Evolutionary conservation across 306 rosid genomes (phyloP).

Genomic region (Rosa persica): DNA sequence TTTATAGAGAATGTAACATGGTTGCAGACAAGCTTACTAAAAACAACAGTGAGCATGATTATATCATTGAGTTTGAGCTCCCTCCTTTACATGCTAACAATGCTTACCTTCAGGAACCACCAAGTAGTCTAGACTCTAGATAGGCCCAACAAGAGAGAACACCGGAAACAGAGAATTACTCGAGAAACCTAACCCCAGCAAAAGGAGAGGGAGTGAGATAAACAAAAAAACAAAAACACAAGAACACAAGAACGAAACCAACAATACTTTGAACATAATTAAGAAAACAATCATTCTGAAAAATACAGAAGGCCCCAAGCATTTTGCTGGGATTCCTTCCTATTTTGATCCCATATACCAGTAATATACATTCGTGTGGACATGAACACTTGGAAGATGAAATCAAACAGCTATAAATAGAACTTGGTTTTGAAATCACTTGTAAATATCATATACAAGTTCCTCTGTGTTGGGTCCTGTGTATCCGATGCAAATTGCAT

Average conservation of each 20-base stretch:
- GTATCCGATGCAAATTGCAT: constrained; percentile 5
- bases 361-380: neutral
- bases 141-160: too few species aligned
- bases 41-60: too few species aligned
- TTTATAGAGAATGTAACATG: too few species aligned
- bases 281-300: neutral
- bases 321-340: neutral
- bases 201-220: too few species aligned
- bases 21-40: too few species aligned
- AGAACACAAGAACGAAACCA: neutral
- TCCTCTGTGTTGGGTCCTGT: neutral
- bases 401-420: neutral
- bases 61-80: too few species aligned
- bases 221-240: too few species aligned
- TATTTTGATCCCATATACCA: neutral
- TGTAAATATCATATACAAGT: neutral
- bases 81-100: too few species aligned
- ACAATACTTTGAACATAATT: neutral
- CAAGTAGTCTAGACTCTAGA: too few species aligned
- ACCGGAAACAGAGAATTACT: too few species aligned
- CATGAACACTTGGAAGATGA: neutral
- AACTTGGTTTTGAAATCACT: neutral
- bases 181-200: too few species aligned
- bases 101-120: too few species aligned
- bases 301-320: neutral